Evolutionary conservation across 2,329 filamentous ascomycete genomes (phyloP).

Genomic region (Fusarium sp.): DNA sequence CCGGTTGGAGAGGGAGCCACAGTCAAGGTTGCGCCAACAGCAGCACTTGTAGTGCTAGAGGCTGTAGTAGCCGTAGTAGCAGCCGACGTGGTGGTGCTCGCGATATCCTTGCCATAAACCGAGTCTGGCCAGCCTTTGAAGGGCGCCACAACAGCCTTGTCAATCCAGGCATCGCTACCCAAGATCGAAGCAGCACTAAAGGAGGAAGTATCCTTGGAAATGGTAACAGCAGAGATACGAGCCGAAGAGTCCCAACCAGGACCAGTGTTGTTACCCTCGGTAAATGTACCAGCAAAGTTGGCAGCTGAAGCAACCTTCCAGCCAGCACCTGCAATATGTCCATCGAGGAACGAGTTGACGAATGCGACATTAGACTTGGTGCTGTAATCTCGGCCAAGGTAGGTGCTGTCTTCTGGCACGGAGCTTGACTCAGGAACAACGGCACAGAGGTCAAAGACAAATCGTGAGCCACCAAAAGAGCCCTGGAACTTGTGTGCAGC

Average conservation of each 20-base stretch:
- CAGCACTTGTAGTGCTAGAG: conserved; percentile 9
- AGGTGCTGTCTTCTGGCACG: conserved; percentile 39
- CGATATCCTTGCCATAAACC: conserved; percentile 30
- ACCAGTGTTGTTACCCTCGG: conserved; percentile 49
- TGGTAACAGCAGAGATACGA: conserved; percentile 37
- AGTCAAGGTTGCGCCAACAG: conserved; percentile 22
- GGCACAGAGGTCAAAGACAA: conserved; percentile 56
- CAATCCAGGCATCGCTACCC: conserved; percentile 48
- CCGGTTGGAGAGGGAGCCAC: conserved; percentile 50
- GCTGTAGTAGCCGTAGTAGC: conserved; percentile 20
- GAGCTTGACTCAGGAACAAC: conserved; percentile 47
- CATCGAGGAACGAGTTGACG: conserved; percentile 47
- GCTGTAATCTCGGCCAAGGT: conserved; percentile 45
- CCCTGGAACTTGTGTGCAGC: conserved; percentile 44
- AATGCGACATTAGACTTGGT: conserved; percentile 42
- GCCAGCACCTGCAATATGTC: conserved; percentile 41
- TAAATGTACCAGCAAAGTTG: conserved; percentile 44
- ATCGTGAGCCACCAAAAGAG: conserved; percentile 49
- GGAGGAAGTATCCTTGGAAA: conserved; percentile 60
- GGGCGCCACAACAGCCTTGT: conserved; percentile 44
- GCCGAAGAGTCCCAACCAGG: conserved; percentile 41
- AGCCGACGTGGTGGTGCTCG: conserved; percentile 7
- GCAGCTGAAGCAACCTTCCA: conserved; percentile 42
- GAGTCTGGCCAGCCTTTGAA: conserved; percentile 46
- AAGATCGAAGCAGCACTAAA: conserved; percentile 54